phyloP scores from a whole-genome alignment of 345 rosid species.

The Toxicodendron radicans region DNA sequence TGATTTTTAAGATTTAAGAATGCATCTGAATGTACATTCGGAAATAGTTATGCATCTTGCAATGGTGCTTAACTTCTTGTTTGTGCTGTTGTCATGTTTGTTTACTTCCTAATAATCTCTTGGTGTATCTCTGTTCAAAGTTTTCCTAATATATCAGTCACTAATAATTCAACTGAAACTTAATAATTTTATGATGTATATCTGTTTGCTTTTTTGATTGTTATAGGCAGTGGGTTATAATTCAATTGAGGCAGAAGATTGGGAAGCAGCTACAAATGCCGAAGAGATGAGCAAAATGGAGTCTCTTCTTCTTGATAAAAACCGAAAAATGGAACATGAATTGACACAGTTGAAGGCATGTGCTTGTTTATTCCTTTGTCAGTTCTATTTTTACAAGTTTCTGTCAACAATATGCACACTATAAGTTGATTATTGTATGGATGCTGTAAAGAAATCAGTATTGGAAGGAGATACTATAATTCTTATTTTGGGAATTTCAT shows the following conservation, averaged over 20 bases:
- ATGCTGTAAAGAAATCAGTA: not conserved
- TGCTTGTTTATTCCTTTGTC: constrained; percentile 11
- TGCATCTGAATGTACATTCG: no score
- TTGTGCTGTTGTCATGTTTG: not conserved
- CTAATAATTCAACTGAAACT: constrained; percentile 89
- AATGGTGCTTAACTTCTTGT: not conserved
- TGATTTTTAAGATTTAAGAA: no score
- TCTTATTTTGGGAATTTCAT: not conserved
- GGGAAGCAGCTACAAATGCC: constrained; percentile 92
- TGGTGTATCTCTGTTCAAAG: constrained; percentile 15
- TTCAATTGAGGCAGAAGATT: constrained; percentile 98
- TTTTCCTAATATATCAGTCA: constrained; percentile 42
- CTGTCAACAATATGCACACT: constrained; percentile 15
- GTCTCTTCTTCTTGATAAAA: constrained; percentile 97
- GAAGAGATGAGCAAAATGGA: constrained; percentile 99
- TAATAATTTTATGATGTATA: constrained; percentile 20
- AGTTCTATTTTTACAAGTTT: constrained; percentile 4
- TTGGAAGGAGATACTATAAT: not conserved
- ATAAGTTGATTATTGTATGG: not conserved
- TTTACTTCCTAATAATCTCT: constrained; percentile 10
- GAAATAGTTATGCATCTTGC: not conserved
- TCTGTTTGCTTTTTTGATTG: constrained; percentile 20
- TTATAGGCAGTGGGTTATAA: constrained; percentile 92
- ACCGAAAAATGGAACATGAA: constrained; percentile 94
- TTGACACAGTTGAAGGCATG: constrained; percentile 87